phyloP scores from a whole-genome alignment of 1,139 yeast genomes.

The Taiozyma onychis region DNA sequence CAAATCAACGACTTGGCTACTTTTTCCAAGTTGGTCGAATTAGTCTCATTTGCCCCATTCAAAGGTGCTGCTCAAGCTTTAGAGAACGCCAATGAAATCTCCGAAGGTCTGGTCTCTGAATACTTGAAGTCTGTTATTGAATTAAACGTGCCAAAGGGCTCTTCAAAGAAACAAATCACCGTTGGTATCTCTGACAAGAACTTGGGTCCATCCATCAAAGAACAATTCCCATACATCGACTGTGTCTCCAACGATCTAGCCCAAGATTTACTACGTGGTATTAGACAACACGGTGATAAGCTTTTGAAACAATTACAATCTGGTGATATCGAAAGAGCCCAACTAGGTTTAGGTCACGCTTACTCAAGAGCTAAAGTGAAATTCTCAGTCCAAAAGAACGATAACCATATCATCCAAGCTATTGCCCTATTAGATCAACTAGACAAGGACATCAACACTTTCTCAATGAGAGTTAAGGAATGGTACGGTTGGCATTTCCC shows the following conservation, averaged over 20 bases:
- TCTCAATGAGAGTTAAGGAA: slow-evolving; percentile 98
- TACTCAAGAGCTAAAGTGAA: slow-evolving; percentile 98
- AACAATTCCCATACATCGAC: slow-evolving; percentile 80
- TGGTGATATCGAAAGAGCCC: slow-evolving; percentile 97
- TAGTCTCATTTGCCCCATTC: slow-evolving; percentile 96
- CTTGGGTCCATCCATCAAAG: slow-evolving; percentile 96
- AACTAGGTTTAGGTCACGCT: slow-evolving; percentile 97
- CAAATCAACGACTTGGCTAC: slow-evolving; percentile 82
- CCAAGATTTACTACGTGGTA: slow-evolving; percentile 92
- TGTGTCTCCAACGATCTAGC: slow-evolving; percentile 87
- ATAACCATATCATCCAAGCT: slow-evolving; percentile 97
- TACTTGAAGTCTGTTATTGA: slow-evolving; percentile 86
- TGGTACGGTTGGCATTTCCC: slow-evolving; percentile 99
- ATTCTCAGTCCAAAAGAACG: slow-evolving; percentile 97
- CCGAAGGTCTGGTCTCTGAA: slow-evolving; percentile 94
- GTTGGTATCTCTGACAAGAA: slow-evolving; percentile 93
- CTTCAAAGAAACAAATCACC: slow-evolving; percentile 60
- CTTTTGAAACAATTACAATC: slow-evolving; percentile 86
- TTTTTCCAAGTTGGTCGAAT: slow-evolving; percentile 89
- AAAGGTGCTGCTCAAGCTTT: slow-evolving; percentile 99
- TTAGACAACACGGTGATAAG: slow-evolving; percentile 86
- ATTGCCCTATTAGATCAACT: slow-evolving; percentile 94
- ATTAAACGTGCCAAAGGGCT: slow-evolving; percentile 83
- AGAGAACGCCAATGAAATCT: slow-evolving; percentile 95
- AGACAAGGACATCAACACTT: slow-evolving; percentile 95